Percentiles rank a stretch among this genome's conserved stretches.
These are phyloP conservation scores for Aspergillus alliaceus DNA, from an alignment of 2,329 filamentous ascomycete genomes.

Conservation along the genomic window DNA sequence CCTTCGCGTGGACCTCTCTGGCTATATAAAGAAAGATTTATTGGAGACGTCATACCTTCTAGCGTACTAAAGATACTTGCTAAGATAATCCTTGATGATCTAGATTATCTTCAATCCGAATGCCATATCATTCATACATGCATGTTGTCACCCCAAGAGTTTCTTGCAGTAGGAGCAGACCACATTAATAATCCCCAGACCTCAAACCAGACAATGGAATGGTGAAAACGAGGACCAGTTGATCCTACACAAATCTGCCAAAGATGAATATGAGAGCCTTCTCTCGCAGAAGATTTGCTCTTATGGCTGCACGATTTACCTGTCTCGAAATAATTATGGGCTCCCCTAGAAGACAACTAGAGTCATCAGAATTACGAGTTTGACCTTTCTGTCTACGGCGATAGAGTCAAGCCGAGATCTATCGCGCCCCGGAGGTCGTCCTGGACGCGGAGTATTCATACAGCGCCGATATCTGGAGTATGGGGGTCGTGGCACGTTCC, in stretches of 20 bases:
- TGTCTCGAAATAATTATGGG: conserved; percentile 33
- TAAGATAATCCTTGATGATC: conserved; percentile 38
- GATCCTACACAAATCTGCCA: conserved; percentile 22
- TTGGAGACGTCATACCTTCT: conserved; percentile 25
- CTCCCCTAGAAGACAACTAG: conserved; percentile 20
- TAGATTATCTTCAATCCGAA: conserved; percentile 46
- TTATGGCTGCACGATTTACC: conserved; percentile 33
- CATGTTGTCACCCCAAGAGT: conserved; percentile 13
- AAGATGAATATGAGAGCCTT: conserved; percentile 28
- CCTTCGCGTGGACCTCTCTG: conserved; percentile 34
- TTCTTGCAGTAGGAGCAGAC: background rate
- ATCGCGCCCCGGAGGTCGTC: conserved; percentile 39
- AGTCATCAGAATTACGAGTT: conserved; percentile 35
- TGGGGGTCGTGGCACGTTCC: conserved; percentile 34
- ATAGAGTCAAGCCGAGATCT: conserved; percentile 35
- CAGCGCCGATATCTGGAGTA: conserved; percentile 40
- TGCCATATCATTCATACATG: conserved; percentile 46
- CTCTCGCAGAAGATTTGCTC: conserved; percentile 29
- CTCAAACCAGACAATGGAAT: conserved; percentile 47
- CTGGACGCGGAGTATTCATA: conserved; percentile 34
- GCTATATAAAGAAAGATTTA: conserved; percentile 26
- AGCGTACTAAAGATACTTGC: conserved; percentile 35
- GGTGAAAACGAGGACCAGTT: conserved; percentile 30
- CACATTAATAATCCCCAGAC: conserved; percentile 23
- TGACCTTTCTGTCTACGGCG: conserved; percentile 31